Evolutionary conservation across 441 rosid genomes (phyloP), one percentile per base, ranked within the genome.

Genomic region (Adansonia gregorii): DNA sequence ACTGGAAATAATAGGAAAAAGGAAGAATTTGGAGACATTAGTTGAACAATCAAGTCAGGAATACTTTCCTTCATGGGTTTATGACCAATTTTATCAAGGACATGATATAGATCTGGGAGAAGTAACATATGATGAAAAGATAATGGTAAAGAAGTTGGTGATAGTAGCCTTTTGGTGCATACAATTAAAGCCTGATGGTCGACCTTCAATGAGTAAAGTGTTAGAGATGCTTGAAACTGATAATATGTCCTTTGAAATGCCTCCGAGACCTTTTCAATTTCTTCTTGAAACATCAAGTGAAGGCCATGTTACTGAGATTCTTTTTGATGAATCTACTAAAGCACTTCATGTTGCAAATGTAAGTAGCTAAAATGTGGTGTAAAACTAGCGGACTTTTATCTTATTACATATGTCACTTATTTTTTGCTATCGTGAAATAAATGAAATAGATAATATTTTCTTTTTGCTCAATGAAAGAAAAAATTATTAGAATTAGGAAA

Each of bases 131-230:
- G 60, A 8, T 48, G 73, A 69, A 51, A 48, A 49, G 71, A 9
- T 20, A 48, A 20, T 48, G 14, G 45, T 6, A 43, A 69, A 10
- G 59, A 69, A 49, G 73, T 24, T 51, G 58, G 56, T 24, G 0
- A 24, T 69, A 69, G 9, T 12, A 10, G 73, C 73, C 17, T 69
- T 69, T 12, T 69, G 73, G 73, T 69, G 73, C 14, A 49, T 69
- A 49, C 73, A 49, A 24, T 24, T 49, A 43, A 51, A 24, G 24
- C 59, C 73, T 14, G 10, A 5, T 2, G 11, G 19, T 49, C 73
- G 73, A 7, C 73, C 73, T 69, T 69, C 73, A 51, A 69, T 69
- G 73, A 12, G 41, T 0, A 69, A 14, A 11, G 73, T 69, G 0
- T 22, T 69, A 20, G 58, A 49, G 45, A 68, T 68, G 73, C 56